A percentile compares a stretch with the other conserved stretches of the same genome.
Evolutionary conservation across 768 basidiomycete genomes (phyloP).

Genomic region (Trametopsis cervina): DNA sequence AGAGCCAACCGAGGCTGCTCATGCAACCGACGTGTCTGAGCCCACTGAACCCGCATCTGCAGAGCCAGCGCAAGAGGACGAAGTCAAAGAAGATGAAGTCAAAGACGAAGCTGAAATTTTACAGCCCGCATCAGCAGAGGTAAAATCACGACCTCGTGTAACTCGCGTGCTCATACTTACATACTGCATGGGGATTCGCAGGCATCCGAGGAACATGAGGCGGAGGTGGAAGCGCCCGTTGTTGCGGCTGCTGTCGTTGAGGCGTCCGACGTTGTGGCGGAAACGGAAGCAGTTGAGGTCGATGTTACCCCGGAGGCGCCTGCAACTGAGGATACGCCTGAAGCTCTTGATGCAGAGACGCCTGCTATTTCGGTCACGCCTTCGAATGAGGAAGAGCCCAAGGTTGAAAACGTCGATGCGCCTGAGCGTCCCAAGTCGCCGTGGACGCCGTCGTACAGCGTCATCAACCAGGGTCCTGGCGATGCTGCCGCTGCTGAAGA

Average conservation of each 20-base stretch:
- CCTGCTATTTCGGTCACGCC: too few relatives aligned
- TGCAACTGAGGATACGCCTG: background rate
- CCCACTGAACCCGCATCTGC: background rate
- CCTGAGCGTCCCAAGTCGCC: constrained; percentile 42
- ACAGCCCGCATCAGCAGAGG: background rate
- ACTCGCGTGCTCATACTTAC: background rate
- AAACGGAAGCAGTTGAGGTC: background rate
- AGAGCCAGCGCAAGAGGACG: background rate
- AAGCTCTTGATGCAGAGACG: too few relatives aligned
- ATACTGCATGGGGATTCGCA: background rate
- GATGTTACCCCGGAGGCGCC: background rate
- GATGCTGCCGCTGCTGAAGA: too few relatives aligned
- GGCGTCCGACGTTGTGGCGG: background rate
- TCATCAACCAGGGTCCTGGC: constrained; percentile 36
- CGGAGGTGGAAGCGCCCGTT: background rate
- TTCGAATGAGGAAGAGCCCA: too few relatives aligned
- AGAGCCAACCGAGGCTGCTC: background rate
- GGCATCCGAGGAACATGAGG: background rate
- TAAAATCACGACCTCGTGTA: background rate
- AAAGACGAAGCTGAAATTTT: background rate
- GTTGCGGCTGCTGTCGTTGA: background rate
- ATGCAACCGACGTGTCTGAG: background rate
- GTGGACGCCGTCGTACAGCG: constrained; percentile 48
- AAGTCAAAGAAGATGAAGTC: background rate
- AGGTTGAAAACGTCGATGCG: background rate